A percentile compares a stretch with the other conserved stretches of the same genome.
Conservation (phyloP, 2,329 filamentous ascomycete genomes). For the Parasarocladium wereldwijsianum region DNA sequence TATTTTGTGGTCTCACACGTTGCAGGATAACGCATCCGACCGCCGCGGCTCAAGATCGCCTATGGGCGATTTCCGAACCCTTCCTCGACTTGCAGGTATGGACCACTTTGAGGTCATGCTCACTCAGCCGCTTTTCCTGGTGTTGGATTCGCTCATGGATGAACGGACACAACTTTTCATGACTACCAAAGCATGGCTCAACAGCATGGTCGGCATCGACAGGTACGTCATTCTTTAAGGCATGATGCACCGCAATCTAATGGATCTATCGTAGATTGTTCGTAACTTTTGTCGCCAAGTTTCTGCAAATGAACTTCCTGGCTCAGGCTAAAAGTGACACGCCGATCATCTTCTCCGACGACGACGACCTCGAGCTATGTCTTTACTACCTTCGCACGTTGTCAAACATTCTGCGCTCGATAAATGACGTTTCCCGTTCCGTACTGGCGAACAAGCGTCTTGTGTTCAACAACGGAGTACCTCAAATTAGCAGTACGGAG, state of each 20-base stretch:
- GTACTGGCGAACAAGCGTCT: constrained; percentile 47
- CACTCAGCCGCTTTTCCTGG: constrained; percentile 64
- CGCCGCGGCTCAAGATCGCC: constrained; percentile 33
- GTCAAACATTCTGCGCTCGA: constrained; percentile 55
- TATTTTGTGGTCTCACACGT: constrained; percentile 69
- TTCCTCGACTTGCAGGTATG: constrained; percentile 33
- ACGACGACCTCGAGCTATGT: constrained; percentile 61
- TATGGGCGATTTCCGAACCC: constrained; percentile 16
- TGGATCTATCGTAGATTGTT: constrained; percentile 33
- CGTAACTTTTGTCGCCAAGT: constrained; percentile 42
- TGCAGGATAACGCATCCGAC: constrained; percentile 43
- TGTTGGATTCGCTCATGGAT: constrained; percentile 65
- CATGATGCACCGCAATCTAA: constrained; percentile 1
- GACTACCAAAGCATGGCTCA: constrained; percentile 69
- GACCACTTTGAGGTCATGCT: constrained; percentile 61
- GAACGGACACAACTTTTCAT: constrained; percentile 61
- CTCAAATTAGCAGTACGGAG: constrained; percentile 36
- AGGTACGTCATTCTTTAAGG: constrained; percentile 28
- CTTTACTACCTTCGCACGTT: constrained; percentile 66
- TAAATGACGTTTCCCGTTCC: constrained; percentile 53
- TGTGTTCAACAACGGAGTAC: constrained; percentile 11
- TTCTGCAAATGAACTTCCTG: constrained; percentile 40
- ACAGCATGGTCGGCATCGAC: constrained; percentile 47
- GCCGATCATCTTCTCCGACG: constrained; percentile 22
- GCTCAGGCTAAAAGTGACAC: constrained; percentile 6